Conservation (phyloP, 306 rosid species). For the Cucurbita moschata region DNA sequence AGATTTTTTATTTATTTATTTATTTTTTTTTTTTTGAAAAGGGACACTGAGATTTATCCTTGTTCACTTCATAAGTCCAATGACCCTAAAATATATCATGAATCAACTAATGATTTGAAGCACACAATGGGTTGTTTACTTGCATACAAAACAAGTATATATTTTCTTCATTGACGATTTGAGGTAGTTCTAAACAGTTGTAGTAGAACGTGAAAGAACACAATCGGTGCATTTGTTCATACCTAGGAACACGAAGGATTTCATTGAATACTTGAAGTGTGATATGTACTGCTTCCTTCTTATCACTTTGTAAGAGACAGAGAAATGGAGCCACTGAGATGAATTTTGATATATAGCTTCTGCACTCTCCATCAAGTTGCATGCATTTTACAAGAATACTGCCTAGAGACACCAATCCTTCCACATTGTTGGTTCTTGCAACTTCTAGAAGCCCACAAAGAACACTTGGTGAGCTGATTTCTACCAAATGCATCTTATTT, state of each 20-base stretch:
- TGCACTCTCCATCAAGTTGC: conserved; percentile 48
- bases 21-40: no score
- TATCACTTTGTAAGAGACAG: conserved; percentile 38
- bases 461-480: conserved; percentile 54
- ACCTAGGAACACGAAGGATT: conserved; percentile 63
- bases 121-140: no score
- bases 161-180: no score
- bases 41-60: no score
- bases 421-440: conserved; percentile 43
- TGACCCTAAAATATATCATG: no score
- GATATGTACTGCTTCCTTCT: conserved; percentile 27
- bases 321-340: conserved; percentile 54
- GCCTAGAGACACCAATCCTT: conserved; percentile 46
- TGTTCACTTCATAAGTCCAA: no score
- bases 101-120: no score
- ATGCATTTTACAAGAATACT: conserved; percentile 59
- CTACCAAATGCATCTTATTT: conserved; percentile 60
- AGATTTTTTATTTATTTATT: no score
- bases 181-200: no score
- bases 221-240: conserved; percentile 7
- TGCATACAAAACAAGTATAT: no score
- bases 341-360: conserved; percentile 44
- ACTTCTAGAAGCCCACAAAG: conserved; percentile 51
- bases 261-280: conserved; percentile 67
- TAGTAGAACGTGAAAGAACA: conserved; percentile 4